Percentiles rank a stretch among this genome's conserved stretches.
Evolutionary conservation across 177 flowering plant species (phyloP).

Genomic region (Vitis hybrid): DNA sequence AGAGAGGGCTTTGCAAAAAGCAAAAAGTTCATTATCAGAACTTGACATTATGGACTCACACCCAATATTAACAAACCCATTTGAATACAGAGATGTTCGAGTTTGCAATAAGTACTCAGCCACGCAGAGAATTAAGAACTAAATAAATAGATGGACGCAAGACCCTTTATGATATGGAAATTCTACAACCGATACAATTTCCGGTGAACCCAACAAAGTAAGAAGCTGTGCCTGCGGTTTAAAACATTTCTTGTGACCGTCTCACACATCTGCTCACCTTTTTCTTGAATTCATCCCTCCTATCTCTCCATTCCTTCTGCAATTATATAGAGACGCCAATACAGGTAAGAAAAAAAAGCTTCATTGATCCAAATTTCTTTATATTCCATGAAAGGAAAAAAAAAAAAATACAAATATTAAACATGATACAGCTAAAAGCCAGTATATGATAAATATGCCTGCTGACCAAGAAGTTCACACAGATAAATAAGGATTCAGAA

Average conservation of each 20-base stretch:
- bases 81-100: constrained; percentile 5
- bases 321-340: constrained; percentile 5
- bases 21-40: too few relatives aligned
- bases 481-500: too few relatives aligned
- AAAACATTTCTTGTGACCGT: constrained; percentile 76
- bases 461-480: too few relatives aligned
- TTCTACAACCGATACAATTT: constrained; percentile 14
- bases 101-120: constrained; percentile 14
- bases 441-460: too few relatives aligned
- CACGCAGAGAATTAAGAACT: neutral
- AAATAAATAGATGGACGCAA: neutral
- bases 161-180: constrained; percentile 8
- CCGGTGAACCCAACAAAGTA: constrained; percentile 6
- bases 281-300: constrained; percentile 77
- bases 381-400: neutral
- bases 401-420: too few relatives aligned
- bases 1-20: too few relatives aligned
- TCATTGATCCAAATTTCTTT: neutral
- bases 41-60: too few relatives aligned
- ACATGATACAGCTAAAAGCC: too few relatives aligned
- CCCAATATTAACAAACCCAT: neutral
- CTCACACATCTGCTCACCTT: constrained; percentile 80
- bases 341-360: neutral
- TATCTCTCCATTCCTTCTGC: constrained; percentile 95
- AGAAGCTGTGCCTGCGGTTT: constrained; percentile 9